Percentiles rank a stretch among this genome's conserved stretches.
Evolutionary conservation across 169 alveolate species (phyloP).

Genomic region (Sarcocystis neurona): DNA sequence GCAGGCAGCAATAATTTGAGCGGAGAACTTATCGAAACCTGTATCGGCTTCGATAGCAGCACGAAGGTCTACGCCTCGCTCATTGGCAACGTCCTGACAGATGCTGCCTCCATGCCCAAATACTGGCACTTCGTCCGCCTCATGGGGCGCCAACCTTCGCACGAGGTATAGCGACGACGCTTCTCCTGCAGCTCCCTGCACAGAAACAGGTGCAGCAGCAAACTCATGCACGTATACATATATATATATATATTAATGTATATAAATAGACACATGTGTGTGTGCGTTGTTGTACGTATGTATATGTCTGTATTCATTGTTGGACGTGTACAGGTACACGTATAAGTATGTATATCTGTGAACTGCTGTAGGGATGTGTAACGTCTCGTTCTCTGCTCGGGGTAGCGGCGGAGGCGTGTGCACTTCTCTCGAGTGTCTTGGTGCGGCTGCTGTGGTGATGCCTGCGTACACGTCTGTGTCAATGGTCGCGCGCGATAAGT

Average conservation of each 20-base stretch:
- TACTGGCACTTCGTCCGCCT: slow-evolving; percentile 97
- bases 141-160: slow-evolving; percentile 93
- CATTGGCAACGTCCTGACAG: slow-evolving; percentile 97
- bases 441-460: too few species aligned
- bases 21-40: slow-evolving; percentile 77
- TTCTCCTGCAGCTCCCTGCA: too few species aligned
- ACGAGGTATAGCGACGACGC: slow-evolving; percentile 70
- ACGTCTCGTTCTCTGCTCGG: too few species aligned
- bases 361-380: too few species aligned
- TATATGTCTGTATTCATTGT: not conserved
- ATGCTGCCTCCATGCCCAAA: slow-evolving; percentile 97
- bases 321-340: not conserved
- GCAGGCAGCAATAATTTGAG: slow-evolving; percentile 77
- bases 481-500: too few species aligned
- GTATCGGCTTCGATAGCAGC: slow-evolving; percentile 97
- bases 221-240: not conserved
- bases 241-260: not conserved
- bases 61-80: slow-evolving; percentile 94
- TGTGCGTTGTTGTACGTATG: not conserved
- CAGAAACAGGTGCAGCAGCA: too few species aligned
- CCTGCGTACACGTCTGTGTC: too few species aligned
- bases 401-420: too few species aligned
- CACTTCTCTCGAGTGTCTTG: too few species aligned
- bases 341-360: too few species aligned
- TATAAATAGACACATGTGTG: not conserved